A percentile compares a stretch with the other conserved stretches of the same genome.
These are phyloP conservation scores for Solanum habrochaites DNA, from an alignment of 257 asterid genomes.

Conservation along the genomic window DNA sequence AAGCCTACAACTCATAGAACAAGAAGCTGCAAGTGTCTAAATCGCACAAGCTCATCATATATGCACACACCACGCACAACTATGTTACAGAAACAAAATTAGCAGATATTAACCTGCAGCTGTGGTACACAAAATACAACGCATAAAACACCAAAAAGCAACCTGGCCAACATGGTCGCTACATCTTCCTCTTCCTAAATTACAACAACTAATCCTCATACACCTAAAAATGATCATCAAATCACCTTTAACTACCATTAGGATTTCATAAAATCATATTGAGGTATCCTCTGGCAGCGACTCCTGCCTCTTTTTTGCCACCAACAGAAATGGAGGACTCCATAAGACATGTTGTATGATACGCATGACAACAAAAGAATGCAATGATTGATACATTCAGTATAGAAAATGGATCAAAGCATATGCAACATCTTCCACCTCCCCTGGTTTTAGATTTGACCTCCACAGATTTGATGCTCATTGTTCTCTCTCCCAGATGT, in stretches of 20 bases:
- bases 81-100: neutral
- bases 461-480: conserved; percentile 40
- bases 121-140: conserved; percentile 92
- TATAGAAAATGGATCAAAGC: conserved; percentile 87
- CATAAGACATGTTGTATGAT: conserved; percentile 68
- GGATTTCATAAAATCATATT: conserved; percentile 34
- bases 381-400: conserved; percentile 51
- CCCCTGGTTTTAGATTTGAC: conserved; percentile 77
- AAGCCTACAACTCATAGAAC: neutral
- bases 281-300: conserved; percentile 24
- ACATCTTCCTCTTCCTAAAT: conserved; percentile 27
- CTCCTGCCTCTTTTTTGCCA: conserved; percentile 29
- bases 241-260: conserved; percentile 11
- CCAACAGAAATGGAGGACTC: conserved; percentile 53
- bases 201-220: no score
- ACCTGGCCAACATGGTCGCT: no score
- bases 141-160: no score
- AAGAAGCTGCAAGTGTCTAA: neutral
- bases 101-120: conserved; percentile 53
- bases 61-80: conserved; percentile 7
- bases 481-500: conserved; percentile 29
- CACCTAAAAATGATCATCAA: no score
- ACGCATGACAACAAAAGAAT: conserved; percentile 92
- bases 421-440: conserved; percentile 88
- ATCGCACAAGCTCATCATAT: conserved; percentile 3